phyloP scores from a whole-genome alignment of 192 early-diverging fungal species.

The Mortierella alpina region DNA sequence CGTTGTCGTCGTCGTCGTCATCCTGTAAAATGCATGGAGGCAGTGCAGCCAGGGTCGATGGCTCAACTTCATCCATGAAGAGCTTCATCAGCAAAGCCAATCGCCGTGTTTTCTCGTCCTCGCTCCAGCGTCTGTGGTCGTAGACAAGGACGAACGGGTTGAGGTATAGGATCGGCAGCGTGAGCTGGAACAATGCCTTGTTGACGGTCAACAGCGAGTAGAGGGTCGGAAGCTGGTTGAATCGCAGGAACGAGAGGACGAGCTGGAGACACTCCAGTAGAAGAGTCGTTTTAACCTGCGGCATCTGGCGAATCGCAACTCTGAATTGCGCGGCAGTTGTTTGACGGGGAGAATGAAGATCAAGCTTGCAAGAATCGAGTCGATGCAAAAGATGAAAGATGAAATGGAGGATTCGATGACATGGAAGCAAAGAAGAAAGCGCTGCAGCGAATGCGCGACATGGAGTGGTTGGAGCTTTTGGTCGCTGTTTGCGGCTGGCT shows the following conservation, averaged over 20 bases:
- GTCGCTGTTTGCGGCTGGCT: too few species aligned
- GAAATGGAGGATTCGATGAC: background rate
- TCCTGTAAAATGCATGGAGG: constrained; percentile 3
- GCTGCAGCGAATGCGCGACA: too few species aligned
- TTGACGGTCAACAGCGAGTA: constrained; percentile 35
- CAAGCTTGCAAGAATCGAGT: background rate
- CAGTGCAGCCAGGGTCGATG: constrained; percentile 9
- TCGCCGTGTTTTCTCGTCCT: constrained; percentile 11
- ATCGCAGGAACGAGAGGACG: constrained; percentile 29
- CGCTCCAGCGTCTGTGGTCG: constrained; percentile 4
- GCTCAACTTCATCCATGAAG: constrained; percentile 36
- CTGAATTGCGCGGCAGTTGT: too few species aligned
- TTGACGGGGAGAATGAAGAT: background rate
- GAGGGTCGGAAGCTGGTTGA: constrained; percentile 26
- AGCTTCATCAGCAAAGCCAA: constrained; percentile 16
- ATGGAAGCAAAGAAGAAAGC: background rate
- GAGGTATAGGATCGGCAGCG: constrained; percentile 31
- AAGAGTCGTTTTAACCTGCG: constrained; percentile 2
- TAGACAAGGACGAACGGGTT: constrained; percentile 32
- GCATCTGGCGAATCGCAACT: background rate
- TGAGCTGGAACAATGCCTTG: constrained; percentile 34
- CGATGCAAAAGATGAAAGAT: background rate
- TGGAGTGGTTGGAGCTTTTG: too few species aligned
- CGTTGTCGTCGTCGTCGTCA: constrained; percentile 19
- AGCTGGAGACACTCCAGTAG: constrained; percentile 32